A percentile compares a stretch with the other conserved stretches of the same genome.
These are phyloP conservation scores for Coemansia sp. DNA, from an alignment of 192 early-diverging fungal genomes.

Conservation along the genomic window DNA sequence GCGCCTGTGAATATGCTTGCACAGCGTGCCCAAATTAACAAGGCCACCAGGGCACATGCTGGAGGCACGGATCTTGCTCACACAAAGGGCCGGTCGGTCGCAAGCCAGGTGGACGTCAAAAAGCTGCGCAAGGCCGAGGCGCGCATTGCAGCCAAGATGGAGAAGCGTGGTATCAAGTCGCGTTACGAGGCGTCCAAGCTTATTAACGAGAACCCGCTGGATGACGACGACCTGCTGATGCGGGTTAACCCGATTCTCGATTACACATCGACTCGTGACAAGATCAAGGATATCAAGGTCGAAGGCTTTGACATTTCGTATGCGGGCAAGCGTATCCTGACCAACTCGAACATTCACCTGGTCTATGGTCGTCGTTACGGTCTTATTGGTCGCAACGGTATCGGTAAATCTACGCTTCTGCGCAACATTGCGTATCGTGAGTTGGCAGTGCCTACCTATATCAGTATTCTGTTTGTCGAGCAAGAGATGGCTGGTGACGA, in stretches of 20 bases:
- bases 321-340: constrained; percentile 92
- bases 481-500: constrained; percentile 97
- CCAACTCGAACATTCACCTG: constrained; percentile 78
- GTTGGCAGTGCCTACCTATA: constrained; percentile 83
- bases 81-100: constrained; percentile 64
- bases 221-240: constrained; percentile 71
- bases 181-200: constrained; percentile 77
- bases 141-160: constrained; percentile 88
- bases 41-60: constrained; percentile 57
- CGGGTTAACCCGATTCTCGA: constrained; percentile 89
- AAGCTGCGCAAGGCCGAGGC: constrained; percentile 92
- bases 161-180: constrained; percentile 69
- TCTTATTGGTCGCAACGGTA: constrained; percentile 91
- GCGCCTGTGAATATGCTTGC: constrained; percentile 65
- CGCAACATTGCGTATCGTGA: constrained; percentile 81
- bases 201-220: constrained; percentile 64
- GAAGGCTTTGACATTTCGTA: constrained; percentile 97
- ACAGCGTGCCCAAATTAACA: constrained; percentile 66
- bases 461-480: constrained; percentile 95
- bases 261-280: constrained; percentile 73
- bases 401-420: constrained; percentile 81
- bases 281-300: constrained; percentile 93
- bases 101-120: constrained; percentile 72
- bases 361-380: constrained; percentile 92
- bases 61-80: constrained; percentile 65